These are phyloP conservation scores for Croton laevigatus DNA, from an alignment of 441 rosid genomes.

Conservation along the genomic window DNA sequence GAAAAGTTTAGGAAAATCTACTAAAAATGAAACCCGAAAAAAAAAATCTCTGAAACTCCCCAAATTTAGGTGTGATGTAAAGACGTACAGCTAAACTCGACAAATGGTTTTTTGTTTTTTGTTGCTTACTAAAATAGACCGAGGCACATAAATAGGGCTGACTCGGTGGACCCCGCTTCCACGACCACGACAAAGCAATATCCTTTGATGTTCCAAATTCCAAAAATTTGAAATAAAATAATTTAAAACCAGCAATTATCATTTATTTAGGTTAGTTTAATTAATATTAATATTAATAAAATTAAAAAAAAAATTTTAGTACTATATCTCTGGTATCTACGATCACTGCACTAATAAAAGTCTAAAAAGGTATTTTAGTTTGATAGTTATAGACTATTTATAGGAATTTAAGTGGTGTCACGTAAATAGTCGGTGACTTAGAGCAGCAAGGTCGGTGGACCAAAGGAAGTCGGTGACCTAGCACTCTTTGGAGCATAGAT, in stretches of 20 bases:
- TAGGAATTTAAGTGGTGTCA: too few relatives aligned
- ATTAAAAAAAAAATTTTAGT: neutral
- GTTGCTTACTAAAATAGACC: too few relatives aligned
- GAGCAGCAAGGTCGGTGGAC: too few relatives aligned
- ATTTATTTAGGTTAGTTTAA: neutral
- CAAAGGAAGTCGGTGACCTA: too few relatives aligned
- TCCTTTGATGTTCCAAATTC: neutral
- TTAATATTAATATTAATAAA: neutral
- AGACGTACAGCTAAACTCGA: neutral
- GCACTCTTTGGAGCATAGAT: too few relatives aligned
- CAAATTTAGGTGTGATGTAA: constrained; percentile 4
- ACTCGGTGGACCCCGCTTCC: neutral
- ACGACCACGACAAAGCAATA: neutral
- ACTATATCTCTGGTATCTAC: constrained; percentile 15
- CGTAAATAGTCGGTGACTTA: too few relatives aligned
- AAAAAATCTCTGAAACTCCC: neutral
- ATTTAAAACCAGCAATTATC: neutral
- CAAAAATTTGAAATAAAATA: neutral
- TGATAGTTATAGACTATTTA: too few relatives aligned
- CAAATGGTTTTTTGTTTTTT: neutral
- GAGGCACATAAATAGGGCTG: neutral
- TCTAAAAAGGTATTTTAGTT: too few relatives aligned
- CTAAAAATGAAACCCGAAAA: neutral
- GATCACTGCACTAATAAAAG: too few relatives aligned
- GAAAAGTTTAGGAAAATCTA: neutral